Base-by-base conservation (phyloP, 148 eudicot genomes). In the Silene latifolia region DNA sequence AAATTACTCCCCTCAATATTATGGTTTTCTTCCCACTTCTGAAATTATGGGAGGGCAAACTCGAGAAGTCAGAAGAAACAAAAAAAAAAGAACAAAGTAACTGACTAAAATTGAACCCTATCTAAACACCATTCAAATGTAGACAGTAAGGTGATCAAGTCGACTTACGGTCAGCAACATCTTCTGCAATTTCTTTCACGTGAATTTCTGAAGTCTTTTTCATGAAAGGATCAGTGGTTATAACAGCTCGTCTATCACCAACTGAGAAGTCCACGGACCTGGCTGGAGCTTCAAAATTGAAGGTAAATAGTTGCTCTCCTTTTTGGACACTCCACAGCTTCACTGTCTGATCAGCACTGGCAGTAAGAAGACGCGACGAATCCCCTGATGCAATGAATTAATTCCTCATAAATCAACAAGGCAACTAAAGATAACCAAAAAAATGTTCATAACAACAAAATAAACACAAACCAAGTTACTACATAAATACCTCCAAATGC, bases 161-260 rank as follows among this genome's bases (percentile, higher is more conserved):
- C 8, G n/a, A 76, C 83, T 85, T 85, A 94, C 98, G 97, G 47
- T 88, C 89, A 14, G 80, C 87, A 23, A 87, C 86, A 80, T 94
- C 96, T 19, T 67, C 72, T 47, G 96, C 81, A 77, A 94, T 90
- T 56, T 72, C 83, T 63, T 91, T 91, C 77, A 94, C 87, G 65
- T 94, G 98, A 72, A 94, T 94, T 4, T 96, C 93, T 53, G 97
- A 85, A 17, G 97, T 67, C 78, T 79, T 79, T 14, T 77, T 87
- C 98, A 94, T 94, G 63, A 94, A 94, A 0, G 93, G 93, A 74
- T 94, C 98, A 25, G 93, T 86, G 17, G 98, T 94, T 54, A 94
- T 89, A 61, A 94, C 91, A 8, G 86, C 97, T 74, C 88, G 89
- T 74, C 89, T 85, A 71, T 94, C 97, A 21, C 97, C 97, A 60